These are phyloP conservation scores for Chaetomium sp. DNA, from an alignment of 2,329 filamentous ascomycete species.

Conservation along the genomic window DNA sequence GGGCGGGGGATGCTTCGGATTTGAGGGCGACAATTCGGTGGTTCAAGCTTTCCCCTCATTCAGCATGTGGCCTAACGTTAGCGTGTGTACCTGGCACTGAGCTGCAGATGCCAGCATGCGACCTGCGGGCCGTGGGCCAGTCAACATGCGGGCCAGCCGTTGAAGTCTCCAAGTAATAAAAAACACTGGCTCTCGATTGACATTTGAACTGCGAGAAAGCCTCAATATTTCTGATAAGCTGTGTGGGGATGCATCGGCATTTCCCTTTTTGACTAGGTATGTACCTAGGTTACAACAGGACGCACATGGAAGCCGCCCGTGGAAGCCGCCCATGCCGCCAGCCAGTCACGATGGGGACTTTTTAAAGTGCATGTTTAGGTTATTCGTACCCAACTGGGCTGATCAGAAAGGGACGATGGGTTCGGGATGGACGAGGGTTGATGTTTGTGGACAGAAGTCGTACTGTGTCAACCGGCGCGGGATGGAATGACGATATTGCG, in stretches of 20 bases:
- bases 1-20: not conserved
- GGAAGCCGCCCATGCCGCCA: not conserved
- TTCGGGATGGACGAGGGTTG: not conserved
- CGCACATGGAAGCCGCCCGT: not conserved
- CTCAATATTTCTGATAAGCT: not conserved
- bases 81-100: not conserved
- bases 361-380: not conserved
- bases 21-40: slow-evolving; percentile 1
- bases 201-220: not conserved
- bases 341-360: not conserved
- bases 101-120: slow-evolving; percentile 24
- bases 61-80: not conserved
- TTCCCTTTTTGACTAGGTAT: not conserved
- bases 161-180: not conserved
- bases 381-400: not conserved
- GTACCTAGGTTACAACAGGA: not conserved
- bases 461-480: too few species aligned
- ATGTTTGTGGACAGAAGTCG: not conserved
- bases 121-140: slow-evolving; percentile 9
- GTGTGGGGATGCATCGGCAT: not conserved
- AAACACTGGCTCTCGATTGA: not conserved
- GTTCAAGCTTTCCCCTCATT: not conserved
- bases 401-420: not conserved
- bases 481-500: too few species aligned
- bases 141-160: not conserved